phyloP scores from a whole-genome alignment of 2,329 filamentous ascomycete genomes.

The Gyromitra esculenta region DNA sequence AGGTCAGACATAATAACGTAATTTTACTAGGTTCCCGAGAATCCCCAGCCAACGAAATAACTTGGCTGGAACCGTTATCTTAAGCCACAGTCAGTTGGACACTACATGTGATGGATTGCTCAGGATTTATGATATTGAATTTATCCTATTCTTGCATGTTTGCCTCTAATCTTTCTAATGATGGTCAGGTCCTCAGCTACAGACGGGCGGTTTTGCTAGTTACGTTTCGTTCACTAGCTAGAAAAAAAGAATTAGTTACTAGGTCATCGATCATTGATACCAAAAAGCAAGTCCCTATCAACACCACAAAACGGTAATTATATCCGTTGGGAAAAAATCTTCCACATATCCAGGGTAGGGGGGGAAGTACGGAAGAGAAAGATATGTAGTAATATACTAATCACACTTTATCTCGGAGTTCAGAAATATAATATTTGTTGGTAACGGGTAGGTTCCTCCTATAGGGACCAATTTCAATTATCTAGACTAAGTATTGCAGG shows the following conservation, averaged over 20 bases:
- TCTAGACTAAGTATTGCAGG: neutral
- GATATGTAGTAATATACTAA: neutral
- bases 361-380: neutral
- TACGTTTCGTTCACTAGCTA: neutral
- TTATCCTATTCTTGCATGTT: slow-evolving; percentile 9
- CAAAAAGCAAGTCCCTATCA: neutral
- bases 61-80: neutral
- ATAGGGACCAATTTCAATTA: neutral
- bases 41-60: neutral
- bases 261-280: neutral
- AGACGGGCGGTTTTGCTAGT: neutral
- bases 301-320: neutral
- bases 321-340: neutral
- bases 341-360: neutral
- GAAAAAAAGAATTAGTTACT: neutral
- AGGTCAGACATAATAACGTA: neutral
- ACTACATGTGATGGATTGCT: neutral
- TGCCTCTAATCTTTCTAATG: neutral
- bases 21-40: neutral
- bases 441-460: neutral
- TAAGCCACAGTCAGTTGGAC: neutral
- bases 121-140: neutral
- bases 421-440: neutral
- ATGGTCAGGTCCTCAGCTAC: neutral
- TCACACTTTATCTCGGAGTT: neutral